These are phyloP conservation scores for Vicia faba DNA, from an alignment of 306 rosid species.

Conservation along the genomic window DNA sequence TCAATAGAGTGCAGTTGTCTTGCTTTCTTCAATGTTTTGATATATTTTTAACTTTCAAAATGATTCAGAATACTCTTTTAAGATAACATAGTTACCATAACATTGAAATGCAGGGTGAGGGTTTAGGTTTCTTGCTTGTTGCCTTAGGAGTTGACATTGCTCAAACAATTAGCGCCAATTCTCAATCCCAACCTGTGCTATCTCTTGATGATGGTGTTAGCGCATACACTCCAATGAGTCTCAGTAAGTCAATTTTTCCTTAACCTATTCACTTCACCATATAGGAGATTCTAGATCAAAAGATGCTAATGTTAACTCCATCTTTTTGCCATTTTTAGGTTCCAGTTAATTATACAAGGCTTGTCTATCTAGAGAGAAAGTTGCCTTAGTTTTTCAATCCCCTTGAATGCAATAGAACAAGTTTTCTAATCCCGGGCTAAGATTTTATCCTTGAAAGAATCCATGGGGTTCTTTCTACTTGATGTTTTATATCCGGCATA, in stretches of 20 bases:
- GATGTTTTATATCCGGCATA: conserved; percentile 11
- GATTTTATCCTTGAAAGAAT: conserved; percentile 15
- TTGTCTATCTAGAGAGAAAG: conserved; percentile 36
- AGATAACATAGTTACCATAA: conserved; percentile 64
- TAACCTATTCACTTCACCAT: conserved; percentile 53
- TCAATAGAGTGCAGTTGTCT: conserved; percentile 40
- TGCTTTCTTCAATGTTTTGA: conserved; percentile 43
- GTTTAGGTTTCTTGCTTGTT: conserved; percentile 87
- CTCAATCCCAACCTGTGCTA: conserved; percentile 75
- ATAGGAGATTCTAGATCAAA: conserved; percentile 55
- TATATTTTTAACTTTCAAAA: conserved; percentile 39
- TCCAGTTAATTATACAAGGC: conserved; percentile 33
- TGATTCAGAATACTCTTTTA: conserved; percentile 46
- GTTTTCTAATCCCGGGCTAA: background rate
- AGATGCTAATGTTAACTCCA: conserved; percentile 49
- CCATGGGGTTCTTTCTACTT: conserved; percentile 24
- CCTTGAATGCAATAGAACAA: conserved; percentile 10
- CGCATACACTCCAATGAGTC: conserved; percentile 55
- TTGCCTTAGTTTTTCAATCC: conserved; percentile 46
- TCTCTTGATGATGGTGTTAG: conserved; percentile 72
- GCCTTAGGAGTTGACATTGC: conserved; percentile 88
- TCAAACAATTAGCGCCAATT: conserved; percentile 70
- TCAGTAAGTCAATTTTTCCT: conserved; percentile 72
- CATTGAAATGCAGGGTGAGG: conserved; percentile 87
- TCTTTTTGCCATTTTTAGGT: conserved; percentile 52